Conservation (phyloP, 1,284 basidiomycete genomes). For the Cryptococcus sp. region DNA sequence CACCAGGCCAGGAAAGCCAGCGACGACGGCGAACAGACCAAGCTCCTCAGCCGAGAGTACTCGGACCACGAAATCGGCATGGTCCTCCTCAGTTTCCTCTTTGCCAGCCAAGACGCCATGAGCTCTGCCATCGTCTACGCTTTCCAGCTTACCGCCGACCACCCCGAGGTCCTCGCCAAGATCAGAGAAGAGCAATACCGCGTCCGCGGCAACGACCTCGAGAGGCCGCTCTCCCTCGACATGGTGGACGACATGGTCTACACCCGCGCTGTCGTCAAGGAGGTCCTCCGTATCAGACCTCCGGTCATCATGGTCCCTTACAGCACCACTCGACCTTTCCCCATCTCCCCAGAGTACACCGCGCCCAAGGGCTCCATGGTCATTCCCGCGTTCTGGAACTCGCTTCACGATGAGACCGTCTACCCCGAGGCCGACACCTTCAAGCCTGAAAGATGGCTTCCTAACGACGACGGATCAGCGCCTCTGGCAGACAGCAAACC, state of each 20-base stretch:
- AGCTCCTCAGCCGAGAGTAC: conserved; percentile 69
- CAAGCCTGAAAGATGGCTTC: conserved; percentile 89
- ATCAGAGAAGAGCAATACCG: conserved; percentile 88
- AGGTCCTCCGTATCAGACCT: conserved; percentile 85
- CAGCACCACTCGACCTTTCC: conserved; percentile 83
- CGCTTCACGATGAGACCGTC: conserved; percentile 83
- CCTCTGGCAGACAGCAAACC: conserved; percentile 75
- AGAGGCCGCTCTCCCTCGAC: conserved; percentile 82
- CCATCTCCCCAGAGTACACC: conserved; percentile 85
- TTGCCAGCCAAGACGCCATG: conserved; percentile 98
- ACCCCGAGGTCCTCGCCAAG: conserved; percentile 85
- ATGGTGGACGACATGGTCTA: conserved; percentile 92
- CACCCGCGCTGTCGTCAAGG: conserved; percentile 87
- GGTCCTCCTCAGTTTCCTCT: conserved; percentile 94
- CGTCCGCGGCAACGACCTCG: conserved; percentile 75
- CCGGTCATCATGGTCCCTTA: conserved; percentile 98
- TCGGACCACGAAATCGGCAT: conserved; percentile 94
- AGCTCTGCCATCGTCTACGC: conserved; percentile 81
- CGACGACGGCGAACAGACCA: conserved; percentile 65
- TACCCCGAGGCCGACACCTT: conserved; percentile 87
- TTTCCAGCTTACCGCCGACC: conserved; percentile 94
- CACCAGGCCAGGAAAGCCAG: conserved; percentile 57
- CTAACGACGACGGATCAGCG: conserved; percentile 64
- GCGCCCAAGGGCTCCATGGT: conserved; percentile 91
- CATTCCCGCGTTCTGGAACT: conserved; percentile 95